Evolutionary conservation across 768 basidiomycete species (phyloP).

Genomic region (Boletus rubescentipes): DNA sequence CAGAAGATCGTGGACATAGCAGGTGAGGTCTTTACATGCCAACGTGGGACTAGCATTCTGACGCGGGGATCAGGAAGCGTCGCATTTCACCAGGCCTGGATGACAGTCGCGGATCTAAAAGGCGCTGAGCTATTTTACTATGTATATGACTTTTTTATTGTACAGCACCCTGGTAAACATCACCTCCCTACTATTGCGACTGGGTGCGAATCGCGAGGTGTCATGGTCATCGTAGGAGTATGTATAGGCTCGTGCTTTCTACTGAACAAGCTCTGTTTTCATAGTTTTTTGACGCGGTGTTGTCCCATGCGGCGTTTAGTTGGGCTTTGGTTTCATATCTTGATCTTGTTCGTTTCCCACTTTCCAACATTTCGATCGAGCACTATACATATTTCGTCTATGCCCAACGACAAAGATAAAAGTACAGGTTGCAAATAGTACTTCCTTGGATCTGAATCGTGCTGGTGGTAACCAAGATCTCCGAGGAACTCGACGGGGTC

Average conservation of each 20-base stretch:
- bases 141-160: slow-evolving; percentile 30
- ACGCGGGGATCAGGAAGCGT: slow-evolving; percentile 53
- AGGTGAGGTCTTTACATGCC: slow-evolving; percentile 40
- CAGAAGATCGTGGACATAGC: slow-evolving; percentile 63
- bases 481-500: too few relatives aligned
- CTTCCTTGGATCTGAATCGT: too few relatives aligned
- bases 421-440: too few relatives aligned
- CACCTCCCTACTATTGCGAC: background rate
- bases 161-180: slow-evolving; percentile 22
- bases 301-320: background rate
- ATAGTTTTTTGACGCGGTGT: too few relatives aligned
- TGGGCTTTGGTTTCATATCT: background rate
- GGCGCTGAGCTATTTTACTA: slow-evolving; percentile 50
- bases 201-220: background rate
- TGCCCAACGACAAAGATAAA: too few relatives aligned
- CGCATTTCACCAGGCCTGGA: slow-evolving; percentile 71
- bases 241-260: background rate
- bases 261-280: background rate
- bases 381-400: too few relatives aligned
- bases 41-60: background rate
- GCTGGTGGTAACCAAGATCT: too few relatives aligned
- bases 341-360: background rate
- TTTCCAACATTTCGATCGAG: background rate
- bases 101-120: slow-evolving; percentile 66
- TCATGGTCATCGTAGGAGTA: too few relatives aligned